Evolutionary conservation across 108 stramenopile species (phyloP).

Genomic region (Thalassiosira profunda): DNA sequence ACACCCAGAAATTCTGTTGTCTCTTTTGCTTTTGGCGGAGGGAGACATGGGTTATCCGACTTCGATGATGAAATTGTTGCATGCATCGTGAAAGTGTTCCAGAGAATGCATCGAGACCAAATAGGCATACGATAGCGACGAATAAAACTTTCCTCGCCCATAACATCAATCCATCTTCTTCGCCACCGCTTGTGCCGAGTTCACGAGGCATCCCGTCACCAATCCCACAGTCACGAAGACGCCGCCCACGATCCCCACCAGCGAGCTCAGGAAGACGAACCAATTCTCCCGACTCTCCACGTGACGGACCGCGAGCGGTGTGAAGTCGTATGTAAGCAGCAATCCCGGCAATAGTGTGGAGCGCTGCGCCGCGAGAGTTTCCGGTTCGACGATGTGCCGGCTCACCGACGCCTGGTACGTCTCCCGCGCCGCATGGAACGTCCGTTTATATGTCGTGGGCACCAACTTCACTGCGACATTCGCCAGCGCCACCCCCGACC

Average conservation of each 20-base stretch:
- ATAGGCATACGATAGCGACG: too few relatives aligned
- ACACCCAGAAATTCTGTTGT: too few relatives aligned
- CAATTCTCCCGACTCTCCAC: slow-evolving; percentile 71
- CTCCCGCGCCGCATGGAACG: slow-evolving; percentile 25
- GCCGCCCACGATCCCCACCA: slow-evolving; percentile 86
- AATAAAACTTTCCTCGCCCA: too few relatives aligned
- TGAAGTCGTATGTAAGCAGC: slow-evolving; percentile 77
- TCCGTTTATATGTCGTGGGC: slow-evolving; percentile 64
- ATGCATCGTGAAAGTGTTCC: too few relatives aligned
- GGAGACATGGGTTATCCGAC: too few relatives aligned
- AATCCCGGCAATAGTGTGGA: slow-evolving; percentile 72
- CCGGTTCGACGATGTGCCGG: slow-evolving; percentile 73
- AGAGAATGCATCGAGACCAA: too few relatives aligned
- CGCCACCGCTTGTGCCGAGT: slow-evolving; percentile 77
- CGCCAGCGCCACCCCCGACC: slow-evolving; percentile 67
- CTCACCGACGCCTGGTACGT: slow-evolving; percentile 70
- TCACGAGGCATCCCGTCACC: slow-evolving; percentile 73
- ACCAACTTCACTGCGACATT: slow-evolving; percentile 74
- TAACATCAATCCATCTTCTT: slow-evolving; percentile 80
- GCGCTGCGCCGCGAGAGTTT: slow-evolving; percentile 61
- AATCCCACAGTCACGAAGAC: slow-evolving; percentile 89
- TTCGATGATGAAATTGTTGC: too few relatives aligned
- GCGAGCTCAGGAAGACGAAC: slow-evolving; percentile 76
- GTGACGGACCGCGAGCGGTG: slow-evolving; percentile 80
- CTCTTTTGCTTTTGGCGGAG: too few relatives aligned